Evolutionary conservation across 306 rosid species (phyloP), one percentile per base, ranked within the genome.

Genomic region (Quercus suber): DNA sequence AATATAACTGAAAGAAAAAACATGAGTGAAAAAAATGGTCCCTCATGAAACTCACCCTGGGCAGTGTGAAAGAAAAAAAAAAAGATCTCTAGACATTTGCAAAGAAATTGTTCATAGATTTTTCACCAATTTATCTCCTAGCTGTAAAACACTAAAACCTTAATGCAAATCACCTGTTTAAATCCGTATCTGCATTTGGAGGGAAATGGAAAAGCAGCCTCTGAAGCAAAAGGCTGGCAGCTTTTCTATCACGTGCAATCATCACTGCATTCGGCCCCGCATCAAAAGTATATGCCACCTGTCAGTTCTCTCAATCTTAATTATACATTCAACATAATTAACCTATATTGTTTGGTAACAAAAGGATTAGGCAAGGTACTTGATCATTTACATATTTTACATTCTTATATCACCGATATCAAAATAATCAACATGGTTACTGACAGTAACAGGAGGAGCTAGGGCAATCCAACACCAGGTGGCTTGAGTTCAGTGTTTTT

Each of bases 271-370:
- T 94, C 5, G 99, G 97, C 59, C 99, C 97, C 21, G 99, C 99
- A 85, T 95, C 99, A 82, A 95, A 95, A 74, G 99, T 95, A 79
- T 95, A 95, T 55, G 99, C 98, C 81, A 95, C 99, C 99, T 95
- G 88, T 49, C 73, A 58, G 55, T 79, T 71, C 19, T 30, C 30
- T 60, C 33, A 21, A 1, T 20, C 6, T 60, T 49, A 49, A 49
- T 12, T 49, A 49, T 30, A 60, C 13, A 23, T 60, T 60, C 67
- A 60, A 23, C 8, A 23, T 25, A 25, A 27, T 23, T 8, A 60
- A 60, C 28, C 25, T 6, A 10, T 21, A 27, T 21, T 21, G 30
- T 4, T 31, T 31, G 25, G 67, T 4, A 12, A 19, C 71, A 64
- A 64, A 6, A 31, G 43, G 71, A 19, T 4, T 4, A 30, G 70